These are phyloP conservation scores for Rhodotorula toruloides DNA, from an alignment of 768 basidiomycete species.

Conservation along the genomic window DNA sequence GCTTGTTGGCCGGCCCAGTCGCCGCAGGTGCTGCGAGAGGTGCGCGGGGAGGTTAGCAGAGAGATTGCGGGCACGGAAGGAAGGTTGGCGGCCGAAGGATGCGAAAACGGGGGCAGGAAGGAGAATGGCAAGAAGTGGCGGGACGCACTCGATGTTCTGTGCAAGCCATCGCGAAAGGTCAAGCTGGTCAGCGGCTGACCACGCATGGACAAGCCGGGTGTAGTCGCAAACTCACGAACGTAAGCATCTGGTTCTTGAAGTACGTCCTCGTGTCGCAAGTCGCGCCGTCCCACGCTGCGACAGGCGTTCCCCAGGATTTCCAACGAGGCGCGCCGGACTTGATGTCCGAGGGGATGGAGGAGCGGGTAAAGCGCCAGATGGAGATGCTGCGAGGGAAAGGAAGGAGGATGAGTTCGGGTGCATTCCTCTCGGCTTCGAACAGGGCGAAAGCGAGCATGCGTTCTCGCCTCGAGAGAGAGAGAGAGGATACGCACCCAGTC, in stretches of 20 bases:
- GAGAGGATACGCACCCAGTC: conserved; percentile 47
- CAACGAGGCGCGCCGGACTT: conserved; percentile 47
- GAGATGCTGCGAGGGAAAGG: conserved; percentile 44
- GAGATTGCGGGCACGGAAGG: conserved; percentile 5
- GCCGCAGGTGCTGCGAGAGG: conserved; percentile 49
- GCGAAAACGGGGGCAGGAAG: neutral
- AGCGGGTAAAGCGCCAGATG: conserved; percentile 53
- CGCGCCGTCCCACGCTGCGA: conserved; percentile 48
- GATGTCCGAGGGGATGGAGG: conserved; percentile 37
- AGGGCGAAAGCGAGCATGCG: too few species aligned
- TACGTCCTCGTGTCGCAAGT: conserved; percentile 47
- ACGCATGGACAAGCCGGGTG: too few species aligned
- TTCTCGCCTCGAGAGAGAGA: conserved; percentile 43
- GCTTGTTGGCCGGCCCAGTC: conserved; percentile 51
- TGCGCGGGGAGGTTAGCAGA: too few species aligned
- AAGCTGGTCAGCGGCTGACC: neutral
- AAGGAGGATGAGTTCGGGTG: too few species aligned
- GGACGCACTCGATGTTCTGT: conserved; percentile 25
- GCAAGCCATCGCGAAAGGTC: neutral
- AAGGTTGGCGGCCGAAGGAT: neutral
- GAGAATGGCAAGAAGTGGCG: neutral
- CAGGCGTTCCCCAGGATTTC: conserved; percentile 50
- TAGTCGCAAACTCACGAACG: neutral
- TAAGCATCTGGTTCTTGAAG: conserved; percentile 42
- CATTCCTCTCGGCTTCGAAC: too few species aligned